Evolutionary conservation across 331 rosid genomes (phyloP), one percentile per base, ranked within the genome.

Genomic region (Rhamnella rubrinervis): DNA sequence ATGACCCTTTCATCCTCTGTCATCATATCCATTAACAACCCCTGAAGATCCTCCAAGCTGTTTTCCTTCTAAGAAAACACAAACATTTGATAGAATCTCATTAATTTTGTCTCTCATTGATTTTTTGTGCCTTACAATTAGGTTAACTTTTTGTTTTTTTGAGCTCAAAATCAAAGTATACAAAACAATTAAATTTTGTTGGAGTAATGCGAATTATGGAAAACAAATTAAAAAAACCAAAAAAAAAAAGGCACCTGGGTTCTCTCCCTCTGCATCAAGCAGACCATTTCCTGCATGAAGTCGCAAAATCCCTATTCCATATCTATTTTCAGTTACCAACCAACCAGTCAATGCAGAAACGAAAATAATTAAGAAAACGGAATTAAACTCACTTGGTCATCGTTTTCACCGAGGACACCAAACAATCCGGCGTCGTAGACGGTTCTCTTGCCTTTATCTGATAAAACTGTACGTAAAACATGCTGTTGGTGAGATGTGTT

Each of bases 251-350:
- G 13, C 9, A 77, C 82, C 80, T 74, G 53, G 51, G 55, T 58
- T 28, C 51, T 66, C 55, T 61, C 83, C 8, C 15, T 66, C 17
- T 74, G 65, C 78, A 78, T 74, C 72, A 58, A 47, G 58, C 46
- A 62, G 35, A n/a, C 39, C 86, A 82, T 70, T 74, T 82, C 86
- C 74, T 77, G 86, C 83, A 82, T 77, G 75, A 82, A 82, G 63
- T 82, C 80, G 50, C 79, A 70, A 40, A 81, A 73, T n/a, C 80
- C 82, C 86, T 81, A 70, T 52, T 50, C 41, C 46, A 41, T 67
- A 10, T 60, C 23, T 62, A 49, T 11, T 59, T 66, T 15, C 49
- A 44, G 11, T 44, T 44, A 59, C 66, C 53, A 13, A 18, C 68
- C 66, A 21, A 39, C 38, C 67, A 53, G 37, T 31, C 59, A 12